phyloP scores from a whole-genome alignment of 2,329 filamentous ascomycete genomes.

The Fusarium tanahbumbuense region DNA sequence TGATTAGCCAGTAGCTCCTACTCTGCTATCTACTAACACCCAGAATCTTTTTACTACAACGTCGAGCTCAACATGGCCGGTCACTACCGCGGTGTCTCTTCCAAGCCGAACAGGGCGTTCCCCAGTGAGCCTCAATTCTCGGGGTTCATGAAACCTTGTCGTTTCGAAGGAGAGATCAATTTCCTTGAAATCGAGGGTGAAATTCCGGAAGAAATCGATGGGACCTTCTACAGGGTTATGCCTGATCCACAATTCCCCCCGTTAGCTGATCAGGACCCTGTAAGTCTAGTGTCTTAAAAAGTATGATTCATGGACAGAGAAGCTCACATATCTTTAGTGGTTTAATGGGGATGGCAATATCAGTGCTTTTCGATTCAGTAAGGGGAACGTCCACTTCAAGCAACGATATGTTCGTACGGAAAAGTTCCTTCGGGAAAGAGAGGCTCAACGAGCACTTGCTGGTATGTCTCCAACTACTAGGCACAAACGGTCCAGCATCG shows the following conservation, averaged over 20 bases:
- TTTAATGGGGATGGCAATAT: conserved; percentile 32
- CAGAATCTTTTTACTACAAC: neutral
- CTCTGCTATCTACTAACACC: neutral
- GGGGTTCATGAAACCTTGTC: conserved; percentile 10
- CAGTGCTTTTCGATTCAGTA: conserved; percentile 4
- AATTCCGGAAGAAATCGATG: conserved; percentile 21
- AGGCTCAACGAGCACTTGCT: neutral
- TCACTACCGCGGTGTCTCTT: neutral
- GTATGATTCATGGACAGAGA: neutral
- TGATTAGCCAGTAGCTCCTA: neutral
- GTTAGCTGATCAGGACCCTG: conserved; percentile 16
- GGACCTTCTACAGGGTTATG: conserved; percentile 29
- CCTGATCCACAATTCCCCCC: conserved; percentile 29
- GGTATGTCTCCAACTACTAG: neutral
- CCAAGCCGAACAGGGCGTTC: neutral
- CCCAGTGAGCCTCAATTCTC: neutral
- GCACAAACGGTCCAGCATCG: neutral
- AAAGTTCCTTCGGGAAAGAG: neutral
- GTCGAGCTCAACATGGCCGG: neutral
- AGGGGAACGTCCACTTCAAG: conserved; percentile 16
- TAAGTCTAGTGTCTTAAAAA: accelerated
- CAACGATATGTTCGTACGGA: conserved; percentile 20
- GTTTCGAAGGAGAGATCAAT: conserved; percentile 1
- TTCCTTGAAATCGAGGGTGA: neutral
- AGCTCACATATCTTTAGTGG: neutral